Evolutionary conservation across 2,329 filamentous ascomycete species (phyloP), one percentile per base, ranked within the genome.

Genomic region (Zalaria sp.): DNA sequence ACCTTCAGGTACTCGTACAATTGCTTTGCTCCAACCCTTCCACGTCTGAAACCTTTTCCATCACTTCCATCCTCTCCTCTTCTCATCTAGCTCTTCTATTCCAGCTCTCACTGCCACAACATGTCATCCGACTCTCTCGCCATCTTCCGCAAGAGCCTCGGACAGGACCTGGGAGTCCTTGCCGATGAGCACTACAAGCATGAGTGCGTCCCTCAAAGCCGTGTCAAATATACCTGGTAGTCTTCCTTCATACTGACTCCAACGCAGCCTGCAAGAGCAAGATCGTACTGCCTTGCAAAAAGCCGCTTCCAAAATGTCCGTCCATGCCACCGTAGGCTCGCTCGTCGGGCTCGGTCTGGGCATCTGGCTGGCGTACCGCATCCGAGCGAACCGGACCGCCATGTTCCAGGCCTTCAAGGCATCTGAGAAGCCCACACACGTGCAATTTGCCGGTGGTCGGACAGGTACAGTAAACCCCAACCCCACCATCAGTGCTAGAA

Each of bases 321-420:
- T 61, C 1, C 70, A 75, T 51, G 68, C 77, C 1, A 64, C 67
- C 3, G 50, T 81, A 43, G 79, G 78, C 29, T 77, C 77, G 1
- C 53, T 75, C 4, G 46, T 77, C 2, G 79, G 79, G 3, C 55
- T 83, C 2, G 72, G 71, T 0, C 61, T 83, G 0, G 77, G 77
- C 3, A 47, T 76, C 25, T 71, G 69, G 42, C 60, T 75, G 10
- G 77, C 77, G 3, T 69, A 70, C 48, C 66, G 76, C 6, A 55
- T 82, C 7, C 67, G 79, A 34, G 60, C 60, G 34, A 66, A 71
- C 45, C 69, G 79, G 37, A 58, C 64, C 28, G 63, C 68, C n/a
- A 70, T 79, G 57, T 81, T 80, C 62, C 66, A 69, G 35, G 71
- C 73, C 5, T 75, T 83, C 59, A 67, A 70, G 18, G 68, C 76